Evolutionary conservation across 371 early-diverging fungal genomes (phyloP).

Genomic region (Mucor circinelloides): DNA sequence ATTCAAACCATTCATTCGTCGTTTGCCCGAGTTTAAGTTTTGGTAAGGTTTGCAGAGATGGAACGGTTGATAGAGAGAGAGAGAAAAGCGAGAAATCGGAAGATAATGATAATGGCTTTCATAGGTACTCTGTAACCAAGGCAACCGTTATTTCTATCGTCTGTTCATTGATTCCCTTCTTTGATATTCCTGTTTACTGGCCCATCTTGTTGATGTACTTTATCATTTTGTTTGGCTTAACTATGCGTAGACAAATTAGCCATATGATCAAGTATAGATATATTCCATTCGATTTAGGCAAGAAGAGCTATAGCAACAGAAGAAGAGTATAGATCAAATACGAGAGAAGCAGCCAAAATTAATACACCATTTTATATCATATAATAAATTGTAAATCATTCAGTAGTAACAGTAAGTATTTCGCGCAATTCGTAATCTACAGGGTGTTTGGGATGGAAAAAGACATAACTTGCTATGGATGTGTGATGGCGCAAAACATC

Average conservation of each 20-base stretch:
- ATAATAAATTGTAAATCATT: conserved; percentile 1
- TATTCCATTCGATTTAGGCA: conserved; percentile 96
- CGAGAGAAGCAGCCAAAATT: not conserved
- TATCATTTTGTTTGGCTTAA: conserved; percentile 89
- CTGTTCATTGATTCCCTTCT: conserved; percentile 53
- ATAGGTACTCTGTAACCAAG: conserved; percentile 5
- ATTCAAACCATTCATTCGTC: conserved; percentile 97
- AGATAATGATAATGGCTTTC: not conserved
- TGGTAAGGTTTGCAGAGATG: conserved; percentile 66
- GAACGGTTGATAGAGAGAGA: not conserved
- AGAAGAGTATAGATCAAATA: conserved; percentile 15
- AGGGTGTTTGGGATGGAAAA: not conserved
- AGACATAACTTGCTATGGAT: not conserved
- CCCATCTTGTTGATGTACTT: conserved; percentile 93
- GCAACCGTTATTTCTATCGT: not conserved
- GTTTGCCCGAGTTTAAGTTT: conserved; percentile 99
- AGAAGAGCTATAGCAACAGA: conserved; percentile 73
- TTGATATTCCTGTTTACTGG: conserved; percentile 99
- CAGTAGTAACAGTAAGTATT: not conserved
- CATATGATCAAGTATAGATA: conserved; percentile 99
- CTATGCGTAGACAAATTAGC: conserved; percentile 94
- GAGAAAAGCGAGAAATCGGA: not conserved
- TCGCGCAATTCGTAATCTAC: not conserved
- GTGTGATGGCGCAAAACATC: not conserved
- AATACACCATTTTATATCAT: not conserved